Percentiles rank a stretch among this genome's conserved stretches.
Conservation (phyloP, 192 early-diverging fungal genomes). For the Lobosporangium transversale region DNA sequence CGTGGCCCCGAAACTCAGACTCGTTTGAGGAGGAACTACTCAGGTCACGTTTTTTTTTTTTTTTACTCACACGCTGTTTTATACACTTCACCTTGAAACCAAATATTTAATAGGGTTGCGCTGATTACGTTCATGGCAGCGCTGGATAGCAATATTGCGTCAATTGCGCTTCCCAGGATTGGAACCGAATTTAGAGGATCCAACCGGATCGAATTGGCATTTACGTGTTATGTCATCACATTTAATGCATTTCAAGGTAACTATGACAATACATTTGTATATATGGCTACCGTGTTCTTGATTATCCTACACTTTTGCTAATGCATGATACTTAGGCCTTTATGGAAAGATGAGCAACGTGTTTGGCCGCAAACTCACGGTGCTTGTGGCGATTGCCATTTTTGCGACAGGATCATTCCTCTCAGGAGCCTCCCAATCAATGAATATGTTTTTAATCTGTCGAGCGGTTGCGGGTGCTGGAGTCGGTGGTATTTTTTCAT, state of each 20-base stretch:
- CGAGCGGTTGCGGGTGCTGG: conserved; percentile 51
- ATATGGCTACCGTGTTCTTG: too few relatives aligned
- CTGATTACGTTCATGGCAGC: conserved; percentile 68
- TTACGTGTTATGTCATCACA: conserved; percentile 49
- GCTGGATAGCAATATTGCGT: conserved; percentile 69
- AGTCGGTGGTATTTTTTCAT: conserved; percentile 74
- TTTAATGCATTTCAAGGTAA: conserved; percentile 50
- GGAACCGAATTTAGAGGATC: conserved; percentile 41
- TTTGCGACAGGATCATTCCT: conserved; percentile 45
- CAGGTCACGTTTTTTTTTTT: too few relatives aligned
- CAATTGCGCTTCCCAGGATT: conserved; percentile 69
- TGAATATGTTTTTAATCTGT: conserved; percentile 48
- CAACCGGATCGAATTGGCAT: conserved; percentile 42
- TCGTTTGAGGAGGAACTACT: too few relatives aligned
- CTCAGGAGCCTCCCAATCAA: conserved; percentile 25
- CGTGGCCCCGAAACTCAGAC: too few relatives aligned
- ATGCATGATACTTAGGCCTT: conserved; percentile 36
- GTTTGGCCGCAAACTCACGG: conserved; percentile 53
- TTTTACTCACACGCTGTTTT: too few relatives aligned
- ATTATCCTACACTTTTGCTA: too few relatives aligned
- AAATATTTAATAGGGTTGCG: conserved; percentile 32
- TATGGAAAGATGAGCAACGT: conserved; percentile 54
- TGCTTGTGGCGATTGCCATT: conserved; percentile 35
- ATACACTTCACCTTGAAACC: too few relatives aligned
- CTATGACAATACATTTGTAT: too few relatives aligned